These are phyloP conservation scores for Casuarina glauca DNA, from an alignment of 306 rosid species.

Conservation along the genomic window DNA sequence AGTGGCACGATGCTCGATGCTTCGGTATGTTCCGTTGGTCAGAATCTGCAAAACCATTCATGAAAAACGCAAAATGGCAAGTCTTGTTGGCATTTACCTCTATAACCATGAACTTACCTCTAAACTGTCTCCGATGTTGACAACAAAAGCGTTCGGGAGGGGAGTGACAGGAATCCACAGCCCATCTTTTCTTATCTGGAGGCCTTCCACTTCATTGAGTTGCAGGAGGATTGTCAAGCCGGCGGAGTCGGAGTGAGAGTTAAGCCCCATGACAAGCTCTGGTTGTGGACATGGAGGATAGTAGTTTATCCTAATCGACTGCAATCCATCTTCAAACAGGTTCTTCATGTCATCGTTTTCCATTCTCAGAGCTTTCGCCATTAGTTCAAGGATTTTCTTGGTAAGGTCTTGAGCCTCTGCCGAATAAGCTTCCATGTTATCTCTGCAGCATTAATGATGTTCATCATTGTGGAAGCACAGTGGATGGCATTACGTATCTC, in stretches of 20 bases:
- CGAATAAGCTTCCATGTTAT: constrained; percentile 30
- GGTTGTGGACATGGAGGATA: constrained; percentile 52
- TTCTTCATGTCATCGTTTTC: constrained; percentile 20
- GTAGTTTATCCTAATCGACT: constrained; percentile 37
- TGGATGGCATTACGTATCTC: too few relatives aligned
- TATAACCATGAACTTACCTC: too few relatives aligned
- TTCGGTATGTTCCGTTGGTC: constrained; percentile 30
- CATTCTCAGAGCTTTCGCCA: constrained; percentile 2
- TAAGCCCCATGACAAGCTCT: constrained; percentile 38
- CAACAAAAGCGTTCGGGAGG: constrained; percentile 28
- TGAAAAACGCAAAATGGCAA: constrained; percentile 13
- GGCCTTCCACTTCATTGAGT: constrained; percentile 39
- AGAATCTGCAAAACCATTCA: constrained; percentile 14
- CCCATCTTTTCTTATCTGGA: constrained; percentile 37
- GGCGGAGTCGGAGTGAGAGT: constrained; percentile 28
- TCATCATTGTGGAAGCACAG: too few relatives aligned
- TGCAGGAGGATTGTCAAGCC: constrained; percentile 43
- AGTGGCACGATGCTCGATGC: constrained; percentile 43
- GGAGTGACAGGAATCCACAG: constrained; percentile 37
- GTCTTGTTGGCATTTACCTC: too few relatives aligned
- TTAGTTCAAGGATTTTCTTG: constrained; percentile 6
- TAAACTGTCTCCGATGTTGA: constrained; percentile 35
- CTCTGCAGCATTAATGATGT: constrained; percentile 6
- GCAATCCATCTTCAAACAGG: constrained; percentile 31
- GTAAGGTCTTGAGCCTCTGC: constrained; percentile 21